A percentile compares a stretch with the other conserved stretches of the same genome.
Evolutionary conservation across 352 stramenopile species (phyloP).

Genomic region (Globisporangium emineosum): DNA sequence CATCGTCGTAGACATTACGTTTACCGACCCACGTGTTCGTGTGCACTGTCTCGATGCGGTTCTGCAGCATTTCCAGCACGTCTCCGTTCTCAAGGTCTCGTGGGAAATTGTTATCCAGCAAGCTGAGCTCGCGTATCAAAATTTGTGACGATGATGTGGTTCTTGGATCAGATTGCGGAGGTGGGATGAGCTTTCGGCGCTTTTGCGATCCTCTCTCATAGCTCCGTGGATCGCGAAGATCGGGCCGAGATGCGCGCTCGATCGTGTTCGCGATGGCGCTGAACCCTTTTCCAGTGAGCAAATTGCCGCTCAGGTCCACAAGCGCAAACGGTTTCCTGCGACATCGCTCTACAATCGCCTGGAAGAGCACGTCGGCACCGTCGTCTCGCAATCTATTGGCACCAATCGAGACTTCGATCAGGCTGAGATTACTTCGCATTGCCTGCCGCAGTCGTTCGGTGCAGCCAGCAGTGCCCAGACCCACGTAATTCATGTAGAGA

Average conservation of each 20-base stretch:
- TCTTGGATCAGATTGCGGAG: no score
- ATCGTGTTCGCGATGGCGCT: slow-evolving; percentile 38
- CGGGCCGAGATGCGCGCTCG: background rate
- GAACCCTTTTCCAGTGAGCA: slow-evolving; percentile 57
- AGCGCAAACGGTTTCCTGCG: slow-evolving; percentile 34
- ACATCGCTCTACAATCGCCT: slow-evolving; percentile 44
- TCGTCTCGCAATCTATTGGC: slow-evolving; percentile 70
- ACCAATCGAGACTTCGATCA: slow-evolving; percentile 53
- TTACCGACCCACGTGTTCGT: slow-evolving; percentile 64
- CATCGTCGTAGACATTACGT: slow-evolving; percentile 81
- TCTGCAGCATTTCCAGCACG: slow-evolving; percentile 28
- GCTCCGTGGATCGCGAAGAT: no score
- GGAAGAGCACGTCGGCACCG: slow-evolving; percentile 42
- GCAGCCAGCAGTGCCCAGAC: slow-evolving; percentile 47
- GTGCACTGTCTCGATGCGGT: slow-evolving; percentile 37
- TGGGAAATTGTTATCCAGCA: slow-evolving; percentile 75
- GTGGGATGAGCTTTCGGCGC: slow-evolving; percentile 11
- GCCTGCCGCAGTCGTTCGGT: slow-evolving; percentile 42
- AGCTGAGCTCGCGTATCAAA: slow-evolving; percentile 48
- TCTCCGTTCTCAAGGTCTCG: slow-evolving; percentile 23
- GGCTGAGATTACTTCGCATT: slow-evolving; percentile 43
- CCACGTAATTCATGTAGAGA: slow-evolving; percentile 64
- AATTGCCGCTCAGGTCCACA: slow-evolving; percentile 73
- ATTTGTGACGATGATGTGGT: background rate
- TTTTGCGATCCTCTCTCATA: slow-evolving; percentile 7